Evolutionary conservation across 208 protist species (phyloP), one percentile per base, ranked within the genome.

Genomic region (Wallacemonas collosoma): DNA sequence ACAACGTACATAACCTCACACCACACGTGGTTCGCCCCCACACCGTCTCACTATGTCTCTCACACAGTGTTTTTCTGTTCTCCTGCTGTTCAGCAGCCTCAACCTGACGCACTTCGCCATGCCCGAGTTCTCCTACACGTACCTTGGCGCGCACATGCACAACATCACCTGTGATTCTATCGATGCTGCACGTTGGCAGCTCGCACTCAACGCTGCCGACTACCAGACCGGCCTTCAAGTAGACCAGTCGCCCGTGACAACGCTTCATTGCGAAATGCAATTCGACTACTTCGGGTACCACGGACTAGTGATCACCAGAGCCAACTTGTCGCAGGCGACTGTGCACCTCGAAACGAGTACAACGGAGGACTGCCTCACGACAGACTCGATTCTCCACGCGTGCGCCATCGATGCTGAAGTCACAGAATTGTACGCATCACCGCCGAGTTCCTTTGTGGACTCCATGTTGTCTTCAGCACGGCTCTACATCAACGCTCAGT

Each of bases 141-240:
- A 83, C 40, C 44, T 81, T 3, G 45, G 69, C 0, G 73, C 70
- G 0, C 68, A 72, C 58, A 45, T 80, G 50, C 71, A 71, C 65
- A 87, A 91, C 70, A 47, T 89, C 12, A 77, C 65, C 3, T 91
- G 82, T 64, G 40, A 6, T 4, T 40, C 68, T 5, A 53, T 89
- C 1, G 53, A 70, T 26, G 41, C 53, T 8, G 3, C 45, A 11
- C 4, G 4, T 15, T 55, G 50, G 45, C 64, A 57, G 12, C 4
- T 45, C 14, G 45, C 15, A 12, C 41, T 69, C 50, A 69, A 69
- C 60, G n/a, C 14, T 14, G 60, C 17, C 11, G 41, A 65, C 8
- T 8, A 51, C 60, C 5, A 7, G 41, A 65, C 60, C 43, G 60
- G 60, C 5, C 39, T 65, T 14, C 40, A 69, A 3, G 3, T 69